Evolutionary conservation across 2,329 filamentous ascomycete species (phyloP), one percentile per base, ranked within the genome.

Genomic region (Fusarium globosum): DNA sequence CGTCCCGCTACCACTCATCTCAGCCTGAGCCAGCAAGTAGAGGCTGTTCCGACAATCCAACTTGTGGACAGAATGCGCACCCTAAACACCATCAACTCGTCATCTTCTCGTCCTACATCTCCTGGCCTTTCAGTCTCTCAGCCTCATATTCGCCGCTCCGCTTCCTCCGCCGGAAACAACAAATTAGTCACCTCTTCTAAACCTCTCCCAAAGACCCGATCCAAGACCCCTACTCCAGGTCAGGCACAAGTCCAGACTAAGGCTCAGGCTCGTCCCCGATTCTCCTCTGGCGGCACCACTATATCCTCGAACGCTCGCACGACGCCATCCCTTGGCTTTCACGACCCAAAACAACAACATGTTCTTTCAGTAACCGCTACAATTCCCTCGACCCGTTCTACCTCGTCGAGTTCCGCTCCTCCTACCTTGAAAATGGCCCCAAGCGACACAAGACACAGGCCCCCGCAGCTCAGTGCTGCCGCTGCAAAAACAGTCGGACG

Each of bases 401-500:
- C 72, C 61, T 69, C 75, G 55, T 78, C 76, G 75, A 77, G 75
- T 73, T 73, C 72, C 63, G 69, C 72, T 49, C 66, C 73, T 52
- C 62, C 65, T 30, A 41, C 46, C 52, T 35, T 69, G 61, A 82
- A 78, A 55, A 82, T 83, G 81, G 80, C 85, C 79, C 85, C 88
- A 79, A 86, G 88, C 72, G 84, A 83, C 82, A 87, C 86, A 75
- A 86, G 87, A 79, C 89, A 91, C 45, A 87, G 92, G 79, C 91
- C 91, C 84, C 93, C 94, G 60, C 88, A 90, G 67, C 89, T 95
- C 77, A 88, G 87, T 81, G 87, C 91, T 72, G 85, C 90, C 51
- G 89, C 87, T 52, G 85, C 88, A 76, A 86, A 91, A 88, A 80
- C 82, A 77, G 73, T 84, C 78, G 85, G 81, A 73, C 84, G 86